These are phyloP conservation scores for Entrophospora sp. DNA, from an alignment of 192 early-diverging fungal genomes.

Conservation along the genomic window DNA sequence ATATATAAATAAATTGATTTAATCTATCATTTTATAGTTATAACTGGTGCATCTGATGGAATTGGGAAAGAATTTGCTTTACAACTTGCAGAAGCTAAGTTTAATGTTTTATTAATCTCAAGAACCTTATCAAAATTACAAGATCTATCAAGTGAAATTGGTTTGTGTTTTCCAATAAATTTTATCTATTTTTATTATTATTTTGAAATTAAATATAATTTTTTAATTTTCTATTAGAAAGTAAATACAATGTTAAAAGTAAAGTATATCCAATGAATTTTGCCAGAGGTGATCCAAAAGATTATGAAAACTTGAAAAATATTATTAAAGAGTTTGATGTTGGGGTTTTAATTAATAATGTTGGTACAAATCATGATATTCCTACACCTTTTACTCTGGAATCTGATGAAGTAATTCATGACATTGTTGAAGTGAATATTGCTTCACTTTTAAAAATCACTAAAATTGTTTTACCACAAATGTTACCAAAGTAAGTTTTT, in stretches of 20 bases:
- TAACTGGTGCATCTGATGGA: constrained; percentile 95
- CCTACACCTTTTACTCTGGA: constrained; percentile 83
- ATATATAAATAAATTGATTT: background rate
- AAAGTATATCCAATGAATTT: constrained; percentile 77
- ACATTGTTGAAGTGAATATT: constrained; percentile 83
- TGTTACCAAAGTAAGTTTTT: constrained; percentile 51
- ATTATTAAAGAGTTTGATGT: constrained; percentile 49
- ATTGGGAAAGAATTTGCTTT: constrained; percentile 92
- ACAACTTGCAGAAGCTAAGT: constrained; percentile 73
- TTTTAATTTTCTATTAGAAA: constrained; percentile 20
- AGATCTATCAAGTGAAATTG: constrained; percentile 56
- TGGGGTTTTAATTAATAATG: constrained; percentile 85
- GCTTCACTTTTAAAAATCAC: constrained; percentile 75
- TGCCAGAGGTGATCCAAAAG: constrained; percentile 43
- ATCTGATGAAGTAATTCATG: constrained; percentile 45
- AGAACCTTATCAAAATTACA: constrained; percentile 78
- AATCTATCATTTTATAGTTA: constrained; percentile 37
- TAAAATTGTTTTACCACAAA: constrained; percentile 66
- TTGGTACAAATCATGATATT: constrained; percentile 84
- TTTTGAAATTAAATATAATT: background rate
- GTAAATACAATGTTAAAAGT: constrained; percentile 52
- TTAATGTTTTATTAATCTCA: constrained; percentile 80
- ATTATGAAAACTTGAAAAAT: constrained; percentile 58
- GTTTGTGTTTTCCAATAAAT: constrained; percentile 10
- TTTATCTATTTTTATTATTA: background rate